A percentile compares a stretch with the other conserved stretches of the same genome.
phyloP scores from a whole-genome alignment of 2,329 filamentous ascomycete species.

The Aureobasidium pullulans region DNA sequence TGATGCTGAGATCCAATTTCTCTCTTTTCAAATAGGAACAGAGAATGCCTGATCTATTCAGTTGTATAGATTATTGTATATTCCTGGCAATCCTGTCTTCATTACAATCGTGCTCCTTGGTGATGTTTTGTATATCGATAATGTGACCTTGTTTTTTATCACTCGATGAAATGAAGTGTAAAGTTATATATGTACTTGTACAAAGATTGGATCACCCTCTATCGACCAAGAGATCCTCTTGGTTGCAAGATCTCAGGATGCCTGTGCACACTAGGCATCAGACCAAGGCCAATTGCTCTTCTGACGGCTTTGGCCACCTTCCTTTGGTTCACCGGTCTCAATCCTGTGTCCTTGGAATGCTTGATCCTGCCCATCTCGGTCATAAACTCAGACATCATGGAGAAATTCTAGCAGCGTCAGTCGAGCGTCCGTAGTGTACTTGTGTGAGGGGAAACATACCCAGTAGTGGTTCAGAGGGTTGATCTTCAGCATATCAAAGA shows the following conservation, averaged over 20 bases:
- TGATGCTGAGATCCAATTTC: too few species aligned
- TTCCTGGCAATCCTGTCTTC: too few species aligned
- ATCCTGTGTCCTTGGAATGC: conserved; percentile 64
- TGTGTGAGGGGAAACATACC: conserved; percentile 44
- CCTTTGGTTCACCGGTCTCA: conserved; percentile 84
- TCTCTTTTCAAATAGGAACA: too few species aligned
- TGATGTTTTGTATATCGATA: too few species aligned
- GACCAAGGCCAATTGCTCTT: conserved; percentile 76
- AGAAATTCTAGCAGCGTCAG: conserved; percentile 63
- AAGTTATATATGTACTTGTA: conserved; percentile 1
- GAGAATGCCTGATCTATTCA: too few species aligned
- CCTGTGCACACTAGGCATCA: conserved; percentile 84
- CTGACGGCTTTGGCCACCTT: conserved; percentile 89
- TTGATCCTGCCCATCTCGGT: conserved; percentile 79
- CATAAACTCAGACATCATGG: conserved; percentile 83
- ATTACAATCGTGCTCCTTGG: too few species aligned
- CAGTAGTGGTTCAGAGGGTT: conserved; percentile 82
- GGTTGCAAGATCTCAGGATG: conserved; percentile 69
- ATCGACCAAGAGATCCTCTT: not conserved
- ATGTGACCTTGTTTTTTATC: too few species aligned
- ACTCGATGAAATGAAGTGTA: not conserved
- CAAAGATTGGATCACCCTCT: not conserved
- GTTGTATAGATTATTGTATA: too few species aligned
- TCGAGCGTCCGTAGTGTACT: not conserved
- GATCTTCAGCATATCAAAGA: conserved; percentile 71